Evolutionary conservation across 768 basidiomycete species (phyloP).

Genomic region (Lyophyllum shimeji): DNA sequence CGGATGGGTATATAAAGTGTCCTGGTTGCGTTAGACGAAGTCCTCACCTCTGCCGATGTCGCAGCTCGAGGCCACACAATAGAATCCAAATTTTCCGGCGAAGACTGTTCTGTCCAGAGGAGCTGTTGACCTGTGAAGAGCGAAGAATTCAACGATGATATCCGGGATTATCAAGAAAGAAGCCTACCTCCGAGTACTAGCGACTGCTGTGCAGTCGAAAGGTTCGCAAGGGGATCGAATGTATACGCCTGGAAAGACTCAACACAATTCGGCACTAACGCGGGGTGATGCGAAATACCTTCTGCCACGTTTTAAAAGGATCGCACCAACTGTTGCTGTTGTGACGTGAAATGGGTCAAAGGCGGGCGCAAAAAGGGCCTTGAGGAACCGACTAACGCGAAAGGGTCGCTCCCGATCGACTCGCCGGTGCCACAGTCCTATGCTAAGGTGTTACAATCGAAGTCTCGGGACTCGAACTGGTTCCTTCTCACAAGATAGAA

Average conservation of each 20-base stretch:
- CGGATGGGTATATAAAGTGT: not conserved
- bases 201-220: slow-evolving; percentile 43
- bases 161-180: not conserved
- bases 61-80: slow-evolving; percentile 75
- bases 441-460: not conserved
- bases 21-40: not conserved
- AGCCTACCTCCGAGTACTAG: slow-evolving; percentile 67
- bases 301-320: slow-evolving; percentile 80
- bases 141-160: not conserved
- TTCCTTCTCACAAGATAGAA: slow-evolving; percentile 62
- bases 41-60: slow-evolving; percentile 56
- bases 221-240: slow-evolving; percentile 67
- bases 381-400: slow-evolving; percentile 28
- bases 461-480: not conserved
- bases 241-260: slow-evolving; percentile 50
- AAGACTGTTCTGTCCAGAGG: slow-evolving; percentile 75
- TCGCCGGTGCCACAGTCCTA: slow-evolving; percentile 72
- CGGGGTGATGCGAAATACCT: slow-evolving; percentile 33
- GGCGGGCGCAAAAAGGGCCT: not conserved
- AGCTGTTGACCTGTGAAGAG: slow-evolving; percentile 52
- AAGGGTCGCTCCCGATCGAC: slow-evolving; percentile 56
- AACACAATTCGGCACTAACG: not conserved
- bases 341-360: not conserved
- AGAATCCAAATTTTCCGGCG: slow-evolving; percentile 65
- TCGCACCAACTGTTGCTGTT: slow-evolving; percentile 68